A percentile compares a stretch with the other conserved stretches of the same genome.
phyloP scores from a whole-genome alignment of 352 stramenopile genomes.

The Lagenidium giganteum region DNA sequence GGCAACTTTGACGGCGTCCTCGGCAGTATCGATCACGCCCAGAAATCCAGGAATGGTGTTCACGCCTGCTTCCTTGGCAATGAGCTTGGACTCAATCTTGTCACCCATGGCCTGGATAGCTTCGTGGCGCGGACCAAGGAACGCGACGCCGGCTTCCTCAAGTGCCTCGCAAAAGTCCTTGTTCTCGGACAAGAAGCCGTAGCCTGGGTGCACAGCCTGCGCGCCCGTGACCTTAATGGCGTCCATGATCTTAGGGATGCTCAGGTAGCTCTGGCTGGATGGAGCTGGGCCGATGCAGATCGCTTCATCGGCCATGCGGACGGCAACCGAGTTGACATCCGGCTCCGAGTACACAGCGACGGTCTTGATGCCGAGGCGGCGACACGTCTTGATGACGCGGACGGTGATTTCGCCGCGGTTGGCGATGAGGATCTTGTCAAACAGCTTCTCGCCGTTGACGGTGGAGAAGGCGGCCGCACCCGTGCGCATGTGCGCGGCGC shows the following conservation, averaged over 20 bases:
- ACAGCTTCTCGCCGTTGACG: conserved; percentile 50
- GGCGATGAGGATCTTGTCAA: conserved; percentile 91
- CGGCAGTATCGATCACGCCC: conserved; percentile 70
- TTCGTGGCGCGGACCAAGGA: conserved; percentile 82
- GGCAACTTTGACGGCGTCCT: conserved; percentile 84
- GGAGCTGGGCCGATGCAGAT: conserved; percentile 63
- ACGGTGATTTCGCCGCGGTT: conserved; percentile 94
- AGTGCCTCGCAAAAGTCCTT: conserved; percentile 82
- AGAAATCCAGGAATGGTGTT: conserved; percentile 95
- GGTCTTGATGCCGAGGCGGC: conserved; percentile 88
- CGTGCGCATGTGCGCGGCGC: no score
- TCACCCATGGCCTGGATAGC: conserved; percentile 92
- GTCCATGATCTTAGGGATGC: conserved; percentile 87
- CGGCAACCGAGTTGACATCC: conserved; percentile 82
- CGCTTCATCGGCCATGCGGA: conserved; percentile 83
- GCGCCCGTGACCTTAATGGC: conserved; percentile 85
- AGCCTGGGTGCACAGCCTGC: conserved; percentile 93
- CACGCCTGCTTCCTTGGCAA: conserved; percentile 89
- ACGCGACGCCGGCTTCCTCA: conserved; percentile 76
- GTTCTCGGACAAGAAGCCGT: conserved; percentile 96
- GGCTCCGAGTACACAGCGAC: conserved; percentile 93
- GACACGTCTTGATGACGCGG: conserved; percentile 90
- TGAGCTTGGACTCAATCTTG: conserved; percentile 94
- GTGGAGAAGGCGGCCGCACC: conserved; percentile 2
- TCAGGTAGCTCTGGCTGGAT: conserved; percentile 87